Conservation (phyloP, 768 basidiomycete species). For the Leccinellum luteum region DNA sequence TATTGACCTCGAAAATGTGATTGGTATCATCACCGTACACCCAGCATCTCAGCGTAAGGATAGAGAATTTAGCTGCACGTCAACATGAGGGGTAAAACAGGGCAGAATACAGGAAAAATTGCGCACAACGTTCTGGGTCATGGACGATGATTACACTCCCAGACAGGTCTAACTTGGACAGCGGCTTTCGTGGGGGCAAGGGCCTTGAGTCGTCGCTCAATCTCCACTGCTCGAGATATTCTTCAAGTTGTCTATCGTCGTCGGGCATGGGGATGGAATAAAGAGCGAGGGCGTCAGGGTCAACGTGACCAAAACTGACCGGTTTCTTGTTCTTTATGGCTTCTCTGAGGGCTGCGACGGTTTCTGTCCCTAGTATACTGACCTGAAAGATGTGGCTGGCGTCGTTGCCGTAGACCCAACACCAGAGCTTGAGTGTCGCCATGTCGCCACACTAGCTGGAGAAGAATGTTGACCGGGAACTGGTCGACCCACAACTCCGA, state of each 20-base stretch:
- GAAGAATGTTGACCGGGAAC: no score
- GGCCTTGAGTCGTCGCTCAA: background rate
- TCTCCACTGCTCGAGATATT: background rate
- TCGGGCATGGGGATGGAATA: background rate
- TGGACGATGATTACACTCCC: background rate
- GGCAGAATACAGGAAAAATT: background rate
- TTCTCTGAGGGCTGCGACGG: background rate
- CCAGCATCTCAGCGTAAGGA: background rate
- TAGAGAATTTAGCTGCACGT: background rate
- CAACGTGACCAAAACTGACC: background rate
- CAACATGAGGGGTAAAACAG: background rate
- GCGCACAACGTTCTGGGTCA: background rate
- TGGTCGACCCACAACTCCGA: no score
- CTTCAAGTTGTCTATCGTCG: background rate
- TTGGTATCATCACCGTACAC: background rate
- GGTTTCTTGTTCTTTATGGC: background rate
- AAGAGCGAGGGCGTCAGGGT: background rate
- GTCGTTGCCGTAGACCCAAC: background rate
- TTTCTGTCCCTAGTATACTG: background rate
- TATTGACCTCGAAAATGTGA: background rate
- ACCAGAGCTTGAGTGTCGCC: background rate
- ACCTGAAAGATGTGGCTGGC: background rate
- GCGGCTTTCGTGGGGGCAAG: background rate
- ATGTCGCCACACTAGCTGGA: background rate
- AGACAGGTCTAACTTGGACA: background rate